Base-by-base conservation (phyloP, 139 green algal genomes). In the Chlamydomonas schloesseri region DNA sequence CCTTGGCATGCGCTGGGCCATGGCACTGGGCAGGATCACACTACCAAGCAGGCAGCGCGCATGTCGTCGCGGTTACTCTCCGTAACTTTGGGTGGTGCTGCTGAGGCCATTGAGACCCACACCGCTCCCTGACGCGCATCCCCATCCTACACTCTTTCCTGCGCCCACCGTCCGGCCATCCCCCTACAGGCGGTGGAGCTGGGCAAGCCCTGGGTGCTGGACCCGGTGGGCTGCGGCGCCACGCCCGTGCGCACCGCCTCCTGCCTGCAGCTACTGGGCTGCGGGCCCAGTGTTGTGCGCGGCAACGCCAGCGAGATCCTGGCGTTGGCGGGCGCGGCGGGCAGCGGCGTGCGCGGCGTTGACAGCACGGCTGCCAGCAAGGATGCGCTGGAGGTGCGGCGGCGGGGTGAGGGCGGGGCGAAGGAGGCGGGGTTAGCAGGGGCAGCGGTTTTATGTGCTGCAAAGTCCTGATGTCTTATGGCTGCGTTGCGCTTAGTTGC, bases 231-330 rank as follows among this genome's bases (percentile, higher is more conserved):
- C 3, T 95, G 93, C 67, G 95, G 95, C 15, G 94, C 95, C 71
- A 98, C 95, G 14, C 75, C 90, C 21, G 93, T 92, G 79, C 92
- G 95, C 67, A 95, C 92, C 13, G 31, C 85, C 76, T 81, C 91
- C 18, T 95, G 93, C 71, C 31, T 93, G 24, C 85, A 90, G 8
- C 78, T 97, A 77, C 78, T 97, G 36, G 58, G 75, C 46, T 88
- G 92, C 20, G 47, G 82, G 46, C 95, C 95, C 3, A 94, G 93
- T 0, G 89, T 98, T 18, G 90, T 97, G 37, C 89, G 95, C 0
- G 95, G 95, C 50, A 98, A 98, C 80, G 93, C 89, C 0, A 95
- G 90, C 1, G 95, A 98, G 81, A 93, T 98, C 26, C 83, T 96
- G 31, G 92, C 95, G 5, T 83, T 98, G 37, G 90, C 93, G 26